Base-by-base conservation (phyloP, 345 rosid genomes). In the Mangifera indica region DNA sequence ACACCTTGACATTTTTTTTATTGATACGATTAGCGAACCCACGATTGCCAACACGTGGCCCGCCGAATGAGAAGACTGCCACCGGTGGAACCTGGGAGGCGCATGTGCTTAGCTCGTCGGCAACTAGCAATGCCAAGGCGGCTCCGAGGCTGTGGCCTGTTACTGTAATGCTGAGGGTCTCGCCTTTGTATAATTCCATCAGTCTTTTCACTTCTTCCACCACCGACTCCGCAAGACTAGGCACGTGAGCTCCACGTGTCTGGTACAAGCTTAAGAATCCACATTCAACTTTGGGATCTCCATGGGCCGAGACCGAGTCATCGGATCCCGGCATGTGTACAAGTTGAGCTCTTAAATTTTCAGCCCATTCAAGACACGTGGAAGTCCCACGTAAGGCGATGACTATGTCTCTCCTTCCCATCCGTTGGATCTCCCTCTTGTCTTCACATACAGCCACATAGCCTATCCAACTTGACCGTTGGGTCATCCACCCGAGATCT, bases 71-170 rank as follows among this genome's bases (percentile, higher is more conserved):
- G 65, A 95, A 89, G 1, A 95, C 99, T 0, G 99, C 87, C 2
- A 91, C 81, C 0, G 88, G 87, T 0, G 99, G 94, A 2, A 82
- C 80, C 0, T 76, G 34, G 0, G 77, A 46, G 0, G 84, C 88
- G 8, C 88, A 78, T 0, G 85, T 76, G 7, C 86, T 89, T 5
- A 95, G 72, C 60, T 93, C 93, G 7, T 87, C 86, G 4, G 96
- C 98, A 1, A 89, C 92, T 2, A 95, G 79, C 5, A 88, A 77
- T 0, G 99, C 93, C 0, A 95, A 80, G 10, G 99, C 99, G 0
- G 99, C 99, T 0, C 99, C 99, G 5, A 95, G 91, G 54, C 99
- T 92, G 73, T 95, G 99, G 0, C 99, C 99, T 1, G 96, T 92
- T 32, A 95, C 77, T 14, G 93, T 95, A 4, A 92, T 87, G 80